These are phyloP conservation scores for Pythium monospermum DNA, from an alignment of 352 stramenopile genomes.

Conservation along the genomic window DNA sequence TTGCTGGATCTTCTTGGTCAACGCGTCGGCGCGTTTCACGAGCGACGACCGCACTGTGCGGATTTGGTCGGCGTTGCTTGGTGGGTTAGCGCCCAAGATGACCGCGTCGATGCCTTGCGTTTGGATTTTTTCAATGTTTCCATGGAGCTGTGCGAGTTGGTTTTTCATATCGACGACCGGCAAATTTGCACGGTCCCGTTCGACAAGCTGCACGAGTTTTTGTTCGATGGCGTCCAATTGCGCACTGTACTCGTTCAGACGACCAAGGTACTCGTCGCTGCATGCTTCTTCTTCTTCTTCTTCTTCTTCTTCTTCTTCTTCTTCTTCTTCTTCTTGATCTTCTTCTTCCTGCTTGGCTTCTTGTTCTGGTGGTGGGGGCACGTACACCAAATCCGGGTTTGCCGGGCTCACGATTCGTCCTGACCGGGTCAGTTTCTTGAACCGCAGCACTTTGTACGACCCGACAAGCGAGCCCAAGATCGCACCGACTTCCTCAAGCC, in stretches of 20 bases:
- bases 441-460: conserved; percentile 63
- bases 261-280: conserved; percentile 37
- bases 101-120: conserved; percentile 75
- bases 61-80: conserved; percentile 64
- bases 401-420: conserved; percentile 69
- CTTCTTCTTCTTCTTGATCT: conserved; percentile 12
- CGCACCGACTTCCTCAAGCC: conserved; percentile 59
- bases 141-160: conserved; percentile 66
- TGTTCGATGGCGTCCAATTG: conserved; percentile 41
- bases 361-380: conserved; percentile 42
- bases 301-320: conserved; percentile 8
- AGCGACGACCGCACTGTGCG: conserved; percentile 65
- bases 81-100: conserved; percentile 64
- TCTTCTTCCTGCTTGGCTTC: conserved; percentile 17
- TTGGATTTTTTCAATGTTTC: conserved; percentile 71
- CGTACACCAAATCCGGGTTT: conserved; percentile 62
- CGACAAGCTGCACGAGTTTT: conserved; percentile 47
- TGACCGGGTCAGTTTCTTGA: conserved; percentile 81
- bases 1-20: conserved; percentile 61
- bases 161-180: conserved; percentile 46
- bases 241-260: conserved; percentile 41
- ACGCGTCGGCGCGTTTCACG: conserved; percentile 51
- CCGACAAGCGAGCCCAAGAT: conserved; percentile 56
- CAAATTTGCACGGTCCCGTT: conserved; percentile 37
- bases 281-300: neutral